Evolutionary conservation across 2,329 filamentous ascomycete species (phyloP).

Genomic region (Blumeria hordei): DNA sequence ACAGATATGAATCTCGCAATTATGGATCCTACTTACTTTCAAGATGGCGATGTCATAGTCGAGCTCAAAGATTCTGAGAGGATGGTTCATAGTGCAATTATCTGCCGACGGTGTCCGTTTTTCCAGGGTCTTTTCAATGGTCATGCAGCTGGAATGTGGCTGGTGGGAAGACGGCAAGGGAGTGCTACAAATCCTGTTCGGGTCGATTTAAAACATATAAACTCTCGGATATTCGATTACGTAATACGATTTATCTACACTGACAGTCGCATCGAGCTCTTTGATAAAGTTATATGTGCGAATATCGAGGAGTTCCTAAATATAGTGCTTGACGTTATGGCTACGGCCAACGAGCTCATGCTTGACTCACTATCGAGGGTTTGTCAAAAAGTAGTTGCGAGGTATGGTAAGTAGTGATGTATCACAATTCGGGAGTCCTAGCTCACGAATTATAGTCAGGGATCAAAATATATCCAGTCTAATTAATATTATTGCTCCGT

Average conservation of each 20-base stretch:
- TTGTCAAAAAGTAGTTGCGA: slow-evolving; percentile 64
- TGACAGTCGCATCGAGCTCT: slow-evolving; percentile 57
- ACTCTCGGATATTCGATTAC: slow-evolving; percentile 46
- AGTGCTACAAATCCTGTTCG: slow-evolving; percentile 27
- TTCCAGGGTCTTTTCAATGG: slow-evolving; percentile 78
- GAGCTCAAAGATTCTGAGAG: slow-evolving; percentile 54
- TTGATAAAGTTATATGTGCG: slow-evolving; percentile 46
- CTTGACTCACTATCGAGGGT: slow-evolving; percentile 72
- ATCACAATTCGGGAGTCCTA: not conserved
- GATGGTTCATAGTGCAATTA: slow-evolving; percentile 48
- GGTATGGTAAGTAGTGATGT: slow-evolving; percentile 32
- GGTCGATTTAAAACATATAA: slow-evolving; percentile 66
- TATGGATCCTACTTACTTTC: slow-evolving; percentile 44
- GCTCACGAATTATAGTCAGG: slow-evolving; percentile 27
- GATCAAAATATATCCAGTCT: slow-evolving; percentile 67
- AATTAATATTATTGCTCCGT: slow-evolving; percentile 67
- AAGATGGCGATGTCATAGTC: slow-evolving; percentile 55
- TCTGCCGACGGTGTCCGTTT: slow-evolving; percentile 75
- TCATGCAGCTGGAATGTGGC: slow-evolving; percentile 66
- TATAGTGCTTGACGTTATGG: slow-evolving; percentile 73
- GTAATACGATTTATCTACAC: slow-evolving; percentile 67
- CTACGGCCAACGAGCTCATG: slow-evolving; percentile 84
- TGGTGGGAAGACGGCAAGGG: slow-evolving; percentile 38
- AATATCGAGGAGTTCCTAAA: slow-evolving; percentile 70
- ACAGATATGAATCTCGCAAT: slow-evolving; percentile 48